phyloP scores from a whole-genome alignment of 2,329 filamentous ascomycete genomes.

The Colletotrichum sp. region DNA sequence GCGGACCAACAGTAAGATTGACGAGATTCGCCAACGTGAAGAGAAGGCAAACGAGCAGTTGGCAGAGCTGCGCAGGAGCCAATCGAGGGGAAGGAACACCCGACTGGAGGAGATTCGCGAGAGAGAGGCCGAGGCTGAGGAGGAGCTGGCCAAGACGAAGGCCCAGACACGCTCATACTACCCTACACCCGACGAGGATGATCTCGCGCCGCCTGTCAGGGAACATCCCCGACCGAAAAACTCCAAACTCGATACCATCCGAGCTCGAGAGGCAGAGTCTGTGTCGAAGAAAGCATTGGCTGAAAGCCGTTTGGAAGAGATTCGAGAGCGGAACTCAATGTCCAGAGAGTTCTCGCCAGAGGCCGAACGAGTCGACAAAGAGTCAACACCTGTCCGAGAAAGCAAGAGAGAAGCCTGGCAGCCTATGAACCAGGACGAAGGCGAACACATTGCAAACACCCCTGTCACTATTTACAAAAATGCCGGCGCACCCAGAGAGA shows the following conservation, averaged over 20 bases:
- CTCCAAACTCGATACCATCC: constrained; percentile 56
- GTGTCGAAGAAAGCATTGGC: constrained; percentile 52
- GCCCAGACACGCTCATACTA: neutral
- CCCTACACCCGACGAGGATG: constrained; percentile 36
- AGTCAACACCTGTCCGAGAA: constrained; percentile 6
- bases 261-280: constrained; percentile 46
- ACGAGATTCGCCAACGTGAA: constrained; percentile 53
- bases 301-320: constrained; percentile 57
- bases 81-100: constrained; percentile 36
- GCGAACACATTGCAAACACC: constrained; percentile 41
- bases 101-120: constrained; percentile 51
- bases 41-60: constrained; percentile 30
- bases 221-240: constrained; percentile 31
- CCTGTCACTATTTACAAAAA: constrained; percentile 44
- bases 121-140: constrained; percentile 41
- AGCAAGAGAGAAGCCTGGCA: neutral
- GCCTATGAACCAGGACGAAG: constrained; percentile 22
- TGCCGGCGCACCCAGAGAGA: constrained; percentile 3
- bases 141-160: neutral
- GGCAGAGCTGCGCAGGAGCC: neutral
- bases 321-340: constrained; percentile 54
- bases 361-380: constrained; percentile 30
- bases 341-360: constrained; percentile 50
- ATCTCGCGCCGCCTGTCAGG: neutral
- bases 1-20: constrained; percentile 49